These are phyloP conservation scores for Tephrocybe sp. DNA, from an alignment of 768 basidiomycete species.

Conservation along the genomic window DNA sequence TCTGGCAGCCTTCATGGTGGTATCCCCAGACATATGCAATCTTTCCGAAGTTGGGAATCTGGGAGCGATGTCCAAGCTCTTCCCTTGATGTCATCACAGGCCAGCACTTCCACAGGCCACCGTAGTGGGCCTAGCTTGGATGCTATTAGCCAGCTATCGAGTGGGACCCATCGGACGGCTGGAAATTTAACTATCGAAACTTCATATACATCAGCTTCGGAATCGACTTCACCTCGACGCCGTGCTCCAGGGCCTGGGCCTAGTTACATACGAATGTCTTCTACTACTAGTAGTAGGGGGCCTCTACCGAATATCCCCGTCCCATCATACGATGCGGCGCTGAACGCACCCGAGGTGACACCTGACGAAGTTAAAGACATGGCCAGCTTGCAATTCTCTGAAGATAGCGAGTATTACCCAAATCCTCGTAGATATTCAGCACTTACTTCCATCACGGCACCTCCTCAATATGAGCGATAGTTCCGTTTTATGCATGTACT, in stretches of 20 bases:
- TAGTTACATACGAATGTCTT: slow-evolving; percentile 3
- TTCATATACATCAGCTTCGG: neutral
- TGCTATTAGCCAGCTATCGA: neutral
- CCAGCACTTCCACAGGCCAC: neutral
- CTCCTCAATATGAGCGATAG: slow-evolving; percentile 19
- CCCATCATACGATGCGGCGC: slow-evolving; percentile 15
- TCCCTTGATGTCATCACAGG: neutral
- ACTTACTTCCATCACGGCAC: slow-evolving; percentile 7
- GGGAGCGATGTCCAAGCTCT: neutral
- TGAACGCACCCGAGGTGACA: slow-evolving; percentile 6
- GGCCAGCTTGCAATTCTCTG: neutral
- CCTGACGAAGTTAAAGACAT: slow-evolving; percentile 8
- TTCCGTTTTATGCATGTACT: neutral
- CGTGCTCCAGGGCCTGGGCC: neutral
- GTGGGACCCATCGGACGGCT: neutral
- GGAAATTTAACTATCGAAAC: neutral
- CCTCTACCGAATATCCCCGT: slow-evolving; percentile 17
- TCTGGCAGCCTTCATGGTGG: too few species aligned
- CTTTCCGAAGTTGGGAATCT: slow-evolving; percentile 1
- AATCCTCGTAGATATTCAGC: slow-evolving; percentile 6
- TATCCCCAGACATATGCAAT: neutral
- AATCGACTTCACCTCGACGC: neutral
- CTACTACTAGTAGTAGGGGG: too few species aligned
- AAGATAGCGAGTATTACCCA: neutral
- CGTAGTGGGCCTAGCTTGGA: neutral